Evolutionary conservation across 257 asterid genomes (phyloP), one percentile per base, ranked within the genome.

Genomic region (Jasminum sambac): DNA sequence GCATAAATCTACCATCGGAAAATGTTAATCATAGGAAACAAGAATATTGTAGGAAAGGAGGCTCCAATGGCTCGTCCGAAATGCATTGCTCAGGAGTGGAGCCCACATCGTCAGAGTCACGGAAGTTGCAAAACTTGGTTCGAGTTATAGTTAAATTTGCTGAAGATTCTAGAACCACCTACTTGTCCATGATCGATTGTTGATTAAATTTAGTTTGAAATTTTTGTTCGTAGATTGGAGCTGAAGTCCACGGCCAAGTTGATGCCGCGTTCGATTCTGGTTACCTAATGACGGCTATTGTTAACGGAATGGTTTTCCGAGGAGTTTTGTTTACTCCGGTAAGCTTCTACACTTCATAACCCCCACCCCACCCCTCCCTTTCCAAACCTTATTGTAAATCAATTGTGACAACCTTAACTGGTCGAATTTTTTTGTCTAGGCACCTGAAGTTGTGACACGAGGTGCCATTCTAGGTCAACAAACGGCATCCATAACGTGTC

Each of bases 191-290:
- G 0, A 16, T 70, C 74, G 11, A 0, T 7, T 16, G 2, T 3
- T 16, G 4, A 39, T 50, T 3, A 5, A 59, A 14, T 6, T 14
- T 14, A 17, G 43, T 70, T 26, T 36, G 41, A 43, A 25, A 13
- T 26, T n/a, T 41, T 63, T 9, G 4, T 19, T 17, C 2, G 6
- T 16, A 93, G 98, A 78, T 90, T 73, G 98, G 98, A 77, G 96
- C 98, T 44, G 97, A 87, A 65, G 90, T 93, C 66, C 96, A 71
- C 0, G 98, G 98, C 5, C 90, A 86, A 68, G 92, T 93, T 8
- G 98, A 93, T 46, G 96, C 92, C 23, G 91, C 92, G 4, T 93
- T 93, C 42, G 98, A 93, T 70, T 93, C 98, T 3, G 98, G 98
- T 70, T 93, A 87, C 80, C 85, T 90, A 34, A 93, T 93, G 96